Evolutionary conservation across 1,139 yeast genomes (phyloP).

Genomic region (Yamadazyma jaroonii): DNA sequence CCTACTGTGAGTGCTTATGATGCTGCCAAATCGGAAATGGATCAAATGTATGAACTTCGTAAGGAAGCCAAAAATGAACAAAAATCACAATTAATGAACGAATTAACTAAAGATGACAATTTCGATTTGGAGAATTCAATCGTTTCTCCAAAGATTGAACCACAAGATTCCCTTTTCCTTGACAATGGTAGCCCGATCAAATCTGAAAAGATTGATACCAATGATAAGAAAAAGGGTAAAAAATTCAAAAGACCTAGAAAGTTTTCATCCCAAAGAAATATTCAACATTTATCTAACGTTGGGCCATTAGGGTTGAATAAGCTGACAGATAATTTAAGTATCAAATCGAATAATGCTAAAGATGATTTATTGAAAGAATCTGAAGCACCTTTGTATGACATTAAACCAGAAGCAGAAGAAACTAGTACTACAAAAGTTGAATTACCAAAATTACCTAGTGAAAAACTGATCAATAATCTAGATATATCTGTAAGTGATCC

Average conservation of each 20-base stretch:
- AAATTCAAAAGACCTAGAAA: slow-evolving; percentile 45
- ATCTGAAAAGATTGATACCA: slow-evolving; percentile 1
- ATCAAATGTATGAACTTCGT: slow-evolving; percentile 32
- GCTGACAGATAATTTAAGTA: slow-evolving; percentile 16
- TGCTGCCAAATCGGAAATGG: slow-evolving; percentile 23
- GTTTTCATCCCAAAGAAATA: slow-evolving; percentile 28
- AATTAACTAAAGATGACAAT: slow-evolving; percentile 30
- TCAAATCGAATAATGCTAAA: slow-evolving; percentile 14
- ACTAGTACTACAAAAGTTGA: slow-evolving; percentile 3
- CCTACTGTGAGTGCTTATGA: slow-evolving; percentile 10
- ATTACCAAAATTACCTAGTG: slow-evolving; percentile 6
- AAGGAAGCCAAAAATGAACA: slow-evolving; percentile 36
- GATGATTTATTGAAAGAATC: slow-evolving; percentile 34
- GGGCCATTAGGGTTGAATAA: slow-evolving; percentile 41
- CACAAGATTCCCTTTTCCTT: slow-evolving; percentile 30
- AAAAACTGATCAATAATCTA: slow-evolving; percentile 21
- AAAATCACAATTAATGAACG: slow-evolving; percentile 32
- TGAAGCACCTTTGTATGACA: slow-evolving; percentile 52
- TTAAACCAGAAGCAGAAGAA: slow-evolving; percentile 15
- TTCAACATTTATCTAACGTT: slow-evolving; percentile 28
- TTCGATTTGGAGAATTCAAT: slow-evolving; percentile 18
- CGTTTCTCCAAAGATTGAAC: slow-evolving; percentile 17
- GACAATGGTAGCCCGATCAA: slow-evolving; percentile 36
- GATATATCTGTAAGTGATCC: slow-evolving; percentile 87
- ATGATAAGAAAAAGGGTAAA: slow-evolving; percentile 18